Evolutionary conservation across 768 basidiomycete species (phyloP).

Genomic region (Amanita subjunquillea): DNA sequence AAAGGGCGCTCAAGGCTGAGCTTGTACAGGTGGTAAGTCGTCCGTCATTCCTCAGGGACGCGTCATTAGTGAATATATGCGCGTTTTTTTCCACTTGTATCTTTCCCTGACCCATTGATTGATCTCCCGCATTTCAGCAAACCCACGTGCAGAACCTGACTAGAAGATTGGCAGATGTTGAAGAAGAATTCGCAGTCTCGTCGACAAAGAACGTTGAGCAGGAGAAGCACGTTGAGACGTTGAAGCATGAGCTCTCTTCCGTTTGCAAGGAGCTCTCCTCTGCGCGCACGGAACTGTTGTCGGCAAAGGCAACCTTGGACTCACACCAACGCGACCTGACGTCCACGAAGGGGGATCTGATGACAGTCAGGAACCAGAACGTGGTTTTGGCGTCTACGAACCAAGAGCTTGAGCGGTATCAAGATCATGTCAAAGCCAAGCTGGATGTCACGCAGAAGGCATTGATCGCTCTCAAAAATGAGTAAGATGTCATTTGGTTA

Average conservation of each 20-base stretch:
- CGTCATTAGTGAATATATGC: not conserved
- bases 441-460: not conserved
- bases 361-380: not conserved
- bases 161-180: not conserved
- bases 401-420: conserved; percentile 1
- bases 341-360: not conserved
- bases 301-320: not conserved
- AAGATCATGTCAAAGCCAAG: conserved; percentile 1
- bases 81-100: not conserved
- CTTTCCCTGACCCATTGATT: not conserved
- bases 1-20: not conserved
- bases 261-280: not conserved
- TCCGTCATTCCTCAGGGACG: not conserved
- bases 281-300: not conserved
- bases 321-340: not conserved
- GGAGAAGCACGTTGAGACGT: not conserved
- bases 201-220: not conserved
- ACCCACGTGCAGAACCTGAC: not conserved
- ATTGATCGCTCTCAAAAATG: not conserved
- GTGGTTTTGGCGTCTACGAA: not conserved
- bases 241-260: not conserved
- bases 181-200: not conserved
- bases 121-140: not conserved
- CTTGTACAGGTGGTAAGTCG: not conserved
- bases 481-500: not conserved